Evolutionary conservation across 441 rosid species (phyloP).

Genomic region (Populus hybrid): DNA sequence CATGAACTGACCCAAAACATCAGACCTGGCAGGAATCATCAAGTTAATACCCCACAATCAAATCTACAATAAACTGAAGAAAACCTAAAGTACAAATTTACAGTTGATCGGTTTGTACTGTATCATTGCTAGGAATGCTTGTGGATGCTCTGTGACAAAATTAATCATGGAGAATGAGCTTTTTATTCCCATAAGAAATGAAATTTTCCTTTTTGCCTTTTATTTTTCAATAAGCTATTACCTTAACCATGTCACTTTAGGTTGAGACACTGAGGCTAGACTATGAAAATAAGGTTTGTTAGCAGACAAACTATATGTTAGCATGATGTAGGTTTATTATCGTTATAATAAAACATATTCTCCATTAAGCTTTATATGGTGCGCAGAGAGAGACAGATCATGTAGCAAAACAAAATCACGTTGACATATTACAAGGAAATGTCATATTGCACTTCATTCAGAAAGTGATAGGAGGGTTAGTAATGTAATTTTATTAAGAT

Average conservation of each 20-base stretch:
- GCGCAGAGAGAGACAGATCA: no score
- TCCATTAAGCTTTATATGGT: no score
- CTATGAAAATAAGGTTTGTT: background rate
- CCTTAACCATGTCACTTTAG: background rate
- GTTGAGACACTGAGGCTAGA: background rate
- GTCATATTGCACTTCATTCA: background rate
- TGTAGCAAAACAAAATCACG: no score
- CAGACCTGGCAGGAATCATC: conserved; percentile 60
- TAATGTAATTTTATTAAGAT: background rate
- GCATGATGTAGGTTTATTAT: background rate
- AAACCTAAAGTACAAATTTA: background rate
- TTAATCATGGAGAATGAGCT: background rate
- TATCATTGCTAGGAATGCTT: background rate
- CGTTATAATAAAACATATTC: background rate
- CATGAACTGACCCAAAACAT: conserved; percentile 93
- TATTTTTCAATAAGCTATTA: background rate
- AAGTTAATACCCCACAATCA: conserved; percentile 15
- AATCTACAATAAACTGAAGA: background rate
- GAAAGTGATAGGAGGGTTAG: background rate
- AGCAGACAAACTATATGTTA: background rate
- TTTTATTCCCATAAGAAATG: background rate
- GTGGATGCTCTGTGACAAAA: no score
- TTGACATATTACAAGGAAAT: background rate
- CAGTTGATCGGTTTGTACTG: background rate
- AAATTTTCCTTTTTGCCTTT: background rate